Percentiles rank a stretch among this genome's conserved stretches.
phyloP scores from a whole-genome alignment of 2,329 filamentous ascomycete genomes.

The Ceratocystiopsis brevicomis region DNA sequence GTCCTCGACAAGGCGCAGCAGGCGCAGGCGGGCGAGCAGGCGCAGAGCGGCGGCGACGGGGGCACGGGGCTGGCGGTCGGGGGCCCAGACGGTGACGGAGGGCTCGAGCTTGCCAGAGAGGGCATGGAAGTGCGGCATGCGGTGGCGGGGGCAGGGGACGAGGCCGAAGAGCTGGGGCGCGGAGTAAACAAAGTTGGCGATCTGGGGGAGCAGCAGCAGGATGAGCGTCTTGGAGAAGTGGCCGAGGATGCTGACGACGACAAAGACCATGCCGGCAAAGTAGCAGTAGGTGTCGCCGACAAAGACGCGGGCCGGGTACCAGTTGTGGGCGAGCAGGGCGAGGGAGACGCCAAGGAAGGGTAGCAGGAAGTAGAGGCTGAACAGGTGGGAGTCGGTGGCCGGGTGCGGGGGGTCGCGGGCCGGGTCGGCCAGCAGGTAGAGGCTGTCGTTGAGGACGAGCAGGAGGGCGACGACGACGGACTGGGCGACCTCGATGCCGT shows the following conservation, averaged over 20 bases:
- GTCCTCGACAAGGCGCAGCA: constrained; percentile 51
- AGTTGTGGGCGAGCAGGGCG: constrained; percentile 78
- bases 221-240: constrained; percentile 96
- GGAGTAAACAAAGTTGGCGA: constrained; percentile 93
- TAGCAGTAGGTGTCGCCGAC: constrained; percentile 99
- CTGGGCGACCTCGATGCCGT: constrained; percentile 91
- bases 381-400: constrained; percentile 85
- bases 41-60: constrained; percentile 45
- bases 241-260: constrained; percentile 85
- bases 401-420: constrained; percentile 52
- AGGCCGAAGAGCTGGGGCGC: constrained; percentile 78
- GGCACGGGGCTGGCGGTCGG: constrained; percentile 46
- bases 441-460: constrained; percentile 66
- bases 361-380: constrained; percentile 84
- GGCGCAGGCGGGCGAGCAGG: constrained; percentile 45
- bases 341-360: constrained; percentile 86
- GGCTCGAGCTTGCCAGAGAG: constrained; percentile 72
- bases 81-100: constrained; percentile 58
- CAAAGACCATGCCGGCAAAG: constrained; percentile 97
- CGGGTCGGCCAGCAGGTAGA: constrained; percentile 48
- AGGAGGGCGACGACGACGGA: constrained; percentile 77
- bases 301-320: constrained; percentile 88
- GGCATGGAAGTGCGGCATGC: constrained; percentile 74
- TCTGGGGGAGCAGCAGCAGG: constrained; percentile 77
- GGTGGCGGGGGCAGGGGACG: constrained; percentile 81